phyloP scores from a whole-genome alignment of 352 stramenopile species.

The Globisporangium emineosum region DNA sequence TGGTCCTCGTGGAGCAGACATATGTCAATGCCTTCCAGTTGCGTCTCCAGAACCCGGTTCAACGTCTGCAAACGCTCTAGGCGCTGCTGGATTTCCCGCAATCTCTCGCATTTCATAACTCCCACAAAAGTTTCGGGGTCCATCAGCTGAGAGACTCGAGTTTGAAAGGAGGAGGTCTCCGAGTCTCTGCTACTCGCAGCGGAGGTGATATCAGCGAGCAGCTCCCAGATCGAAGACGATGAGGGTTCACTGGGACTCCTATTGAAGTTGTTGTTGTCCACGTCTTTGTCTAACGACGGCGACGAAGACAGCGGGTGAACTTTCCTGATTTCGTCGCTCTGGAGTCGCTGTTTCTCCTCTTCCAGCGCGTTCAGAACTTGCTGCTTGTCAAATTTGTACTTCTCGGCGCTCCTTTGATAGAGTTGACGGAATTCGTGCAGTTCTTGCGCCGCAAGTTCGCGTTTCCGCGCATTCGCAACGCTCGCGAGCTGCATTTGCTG shows the following conservation, averaged over 20 bases:
- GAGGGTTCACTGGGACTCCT: too few species aligned
- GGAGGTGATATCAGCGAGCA: constrained; percentile 17
- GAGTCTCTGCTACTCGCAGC: not conserved
- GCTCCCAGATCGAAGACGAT: constrained; percentile 21
- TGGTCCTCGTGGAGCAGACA: constrained; percentile 29
- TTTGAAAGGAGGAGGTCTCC: constrained; percentile 3
- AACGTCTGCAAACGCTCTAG: constrained; percentile 19
- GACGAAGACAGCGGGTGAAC: not conserved
- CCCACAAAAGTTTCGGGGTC: not conserved
- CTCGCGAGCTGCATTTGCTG: not conserved
- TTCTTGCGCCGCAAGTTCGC: constrained; percentile 15
- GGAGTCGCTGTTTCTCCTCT: constrained; percentile 4
- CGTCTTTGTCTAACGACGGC: not conserved
- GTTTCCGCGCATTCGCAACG: constrained; percentile 15
- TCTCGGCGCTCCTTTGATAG: constrained; percentile 19
- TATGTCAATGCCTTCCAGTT: constrained; percentile 36
- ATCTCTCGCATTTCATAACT: constrained; percentile 13
- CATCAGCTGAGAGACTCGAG: constrained; percentile 15
- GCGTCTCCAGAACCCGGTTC: constrained; percentile 21
- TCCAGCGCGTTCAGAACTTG: constrained; percentile 8
- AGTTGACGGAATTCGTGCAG: constrained; percentile 20
- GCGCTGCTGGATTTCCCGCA: constrained; percentile 26
- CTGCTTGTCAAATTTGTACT: constrained; percentile 18
- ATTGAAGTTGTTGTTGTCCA: not conserved
- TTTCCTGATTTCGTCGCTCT: constrained; percentile 5